Base-by-base conservation (phyloP, 2,329 filamentous ascomycete genomes). In the Mariannaea sp. region DNA sequence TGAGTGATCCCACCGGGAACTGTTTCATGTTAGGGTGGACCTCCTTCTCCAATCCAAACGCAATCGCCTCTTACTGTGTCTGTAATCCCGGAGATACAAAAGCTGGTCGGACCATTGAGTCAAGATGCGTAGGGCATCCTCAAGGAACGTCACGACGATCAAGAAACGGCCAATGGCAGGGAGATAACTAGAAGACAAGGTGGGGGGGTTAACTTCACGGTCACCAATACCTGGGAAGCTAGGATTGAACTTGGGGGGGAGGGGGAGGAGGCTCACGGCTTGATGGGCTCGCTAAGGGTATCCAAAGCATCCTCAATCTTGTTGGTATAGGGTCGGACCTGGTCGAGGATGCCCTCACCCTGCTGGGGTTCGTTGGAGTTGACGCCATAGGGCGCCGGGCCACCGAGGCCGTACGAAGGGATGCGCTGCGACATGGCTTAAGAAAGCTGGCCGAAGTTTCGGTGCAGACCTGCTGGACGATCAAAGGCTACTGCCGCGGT, bases 61-160 rank as follows among this genome's bases (percentile, higher is more conserved):
- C 32, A 33, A 20, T 47, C 38, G 50, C 29, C 35, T 74, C 89
- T 77, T 88, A 97, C 93, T 97, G 73, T 90, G 83, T 71, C 93
- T 84, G 80, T 95, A 97, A 67, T 96, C 90, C 72, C 89, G 87
- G 49, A 99, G 85, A 73, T 97, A 99, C 56, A 89, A 80, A 56
- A 99, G 83, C 80, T 99, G 94, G 72, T 97, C 94, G 70, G 73
- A 86, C 92, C 94, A 99, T 85, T 99, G 94, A 64, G 94, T 99
- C 66, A 97, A 80, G 75, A 99, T 99, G 71, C 94, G 86, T 58
- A 99, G 80, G 43, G 92, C 91, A 79, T 99, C 94, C 76, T 99
- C 94, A 65, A 99, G 81, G 77, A 99, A 99, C 58, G 94, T 99
- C 48, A 97, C 94, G 51, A 99, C 94, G 66, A 99, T 99, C 64